Percentiles rank a stretch among this genome's conserved stretches.
These are phyloP conservation scores for Leishmania martiniquensis DNA, from an alignment of 208 protist genomes.

Conservation along the genomic window DNA sequence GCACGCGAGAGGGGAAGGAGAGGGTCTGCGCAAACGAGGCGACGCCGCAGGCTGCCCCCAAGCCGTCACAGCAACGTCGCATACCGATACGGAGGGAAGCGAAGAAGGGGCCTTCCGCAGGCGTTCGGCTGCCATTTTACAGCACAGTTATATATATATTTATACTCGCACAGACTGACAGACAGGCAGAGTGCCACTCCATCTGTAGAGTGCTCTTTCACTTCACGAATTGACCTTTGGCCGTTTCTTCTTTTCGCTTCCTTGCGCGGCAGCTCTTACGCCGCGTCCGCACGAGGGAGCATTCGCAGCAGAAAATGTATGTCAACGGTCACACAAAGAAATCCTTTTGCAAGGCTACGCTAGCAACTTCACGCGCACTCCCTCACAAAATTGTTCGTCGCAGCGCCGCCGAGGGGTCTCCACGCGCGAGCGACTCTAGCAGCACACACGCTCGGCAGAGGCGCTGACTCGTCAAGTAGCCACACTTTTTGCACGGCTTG, in stretches of 20 bases:
- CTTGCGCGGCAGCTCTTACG: neutral
- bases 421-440: slow-evolving; percentile 85
- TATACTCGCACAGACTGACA: too few species aligned
- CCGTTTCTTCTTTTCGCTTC: neutral
- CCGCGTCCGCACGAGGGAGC: neutral
- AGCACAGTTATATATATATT: too few species aligned
- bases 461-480: slow-evolving; percentile 90
- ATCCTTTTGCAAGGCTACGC: too few species aligned
- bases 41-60: neutral
- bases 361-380: too few species aligned
- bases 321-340: neutral
- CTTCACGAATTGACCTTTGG: too few species aligned
- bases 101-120: neutral
- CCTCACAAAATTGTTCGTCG: slow-evolving; percentile 21
- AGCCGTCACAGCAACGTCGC: neutral
- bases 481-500: slow-evolving; percentile 82
- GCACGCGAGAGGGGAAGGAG: neutral
- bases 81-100: neutral
- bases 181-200: too few species aligned
- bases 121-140: neutral
- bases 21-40: neutral
- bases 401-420: slow-evolving; percentile 54
- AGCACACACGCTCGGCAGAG: slow-evolving; percentile 96
- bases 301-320: neutral
- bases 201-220: neutral